These are phyloP conservation scores for Castanea sativa DNA, from an alignment of 306 rosid genomes.

Conservation along the genomic window DNA sequence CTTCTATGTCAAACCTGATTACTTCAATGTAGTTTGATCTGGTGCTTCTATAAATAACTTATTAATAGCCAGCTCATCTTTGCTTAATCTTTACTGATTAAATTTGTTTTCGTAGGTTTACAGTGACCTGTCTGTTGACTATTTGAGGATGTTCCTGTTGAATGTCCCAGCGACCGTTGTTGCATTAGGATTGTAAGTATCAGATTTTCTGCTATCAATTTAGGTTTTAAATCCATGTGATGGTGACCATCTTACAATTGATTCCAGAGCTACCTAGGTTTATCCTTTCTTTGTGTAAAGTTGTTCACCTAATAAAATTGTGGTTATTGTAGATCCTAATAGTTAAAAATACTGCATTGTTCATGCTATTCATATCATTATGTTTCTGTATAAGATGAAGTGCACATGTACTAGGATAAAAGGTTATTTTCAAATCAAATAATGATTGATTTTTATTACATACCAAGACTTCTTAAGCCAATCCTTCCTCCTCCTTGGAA, in stretches of 20 bases:
- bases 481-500: too few species aligned
- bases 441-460: too few species aligned
- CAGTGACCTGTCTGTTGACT: slow-evolving; percentile 87
- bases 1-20: slow-evolving; percentile 5
- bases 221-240: neutral
- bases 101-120: slow-evolving; percentile 59
- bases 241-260: neutral
- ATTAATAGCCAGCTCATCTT: neutral
- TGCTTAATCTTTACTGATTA: slow-evolving; percentile 15
- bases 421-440: too few species aligned
- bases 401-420: too few species aligned
- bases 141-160: slow-evolving; percentile 78
- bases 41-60: slow-evolving; percentile 10
- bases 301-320: too few species aligned
- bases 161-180: slow-evolving; percentile 89
- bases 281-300: too few species aligned
- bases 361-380: too few species aligned
- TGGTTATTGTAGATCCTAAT: too few species aligned
- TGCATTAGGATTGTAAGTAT: slow-evolving; percentile 82
- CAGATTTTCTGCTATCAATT: neutral
- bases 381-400: too few species aligned
- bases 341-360: too few species aligned
- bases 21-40: neutral
- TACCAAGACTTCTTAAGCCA: too few species aligned
- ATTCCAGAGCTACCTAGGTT: neutral